A percentile compares a stretch with the other conserved stretches of the same genome.
Evolutionary conservation across 352 stramenopile species (phyloP).

Genomic region (Peronosclerospora sorghi): DNA sequence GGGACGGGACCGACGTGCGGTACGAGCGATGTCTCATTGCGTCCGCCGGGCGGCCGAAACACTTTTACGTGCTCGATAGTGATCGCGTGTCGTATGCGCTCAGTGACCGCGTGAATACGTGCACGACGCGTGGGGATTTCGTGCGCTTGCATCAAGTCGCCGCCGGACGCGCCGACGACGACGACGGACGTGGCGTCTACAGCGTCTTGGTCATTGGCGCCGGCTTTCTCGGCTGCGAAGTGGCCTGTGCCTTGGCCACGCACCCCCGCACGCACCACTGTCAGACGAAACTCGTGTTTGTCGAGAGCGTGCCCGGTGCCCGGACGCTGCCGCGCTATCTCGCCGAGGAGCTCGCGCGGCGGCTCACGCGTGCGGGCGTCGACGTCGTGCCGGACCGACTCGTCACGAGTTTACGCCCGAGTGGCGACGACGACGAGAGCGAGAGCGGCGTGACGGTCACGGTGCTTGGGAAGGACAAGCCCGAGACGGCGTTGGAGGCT

Average conservation of each 20-base stretch:
- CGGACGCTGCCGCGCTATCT: slow-evolving; percentile 84
- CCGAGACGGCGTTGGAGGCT: slow-evolving; percentile 43
- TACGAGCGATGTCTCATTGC: slow-evolving; percentile 86
- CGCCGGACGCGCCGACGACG: slow-evolving; percentile 19
- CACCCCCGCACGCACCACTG: slow-evolving; percentile 40
- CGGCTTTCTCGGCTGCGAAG: slow-evolving; percentile 85
- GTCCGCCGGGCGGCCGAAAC: slow-evolving; percentile 63
- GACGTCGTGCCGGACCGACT: slow-evolving; percentile 55
- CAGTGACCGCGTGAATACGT: slow-evolving; percentile 80
- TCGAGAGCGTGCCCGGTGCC: slow-evolving; percentile 32
- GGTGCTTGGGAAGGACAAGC: slow-evolving; percentile 56
- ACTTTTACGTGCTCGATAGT: slow-evolving; percentile 85
- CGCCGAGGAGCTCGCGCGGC: slow-evolving; percentile 46
- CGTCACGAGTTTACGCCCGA: slow-evolving; percentile 66
- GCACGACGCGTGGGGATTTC: slow-evolving; percentile 74
- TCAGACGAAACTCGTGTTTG: slow-evolving; percentile 42
- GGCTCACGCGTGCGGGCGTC: slow-evolving; percentile 47
- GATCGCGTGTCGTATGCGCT: slow-evolving; percentile 74
- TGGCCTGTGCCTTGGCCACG: slow-evolving; percentile 63
- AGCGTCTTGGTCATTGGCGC: slow-evolving; percentile 80
- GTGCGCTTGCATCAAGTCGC: slow-evolving; percentile 57
- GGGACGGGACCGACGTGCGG: slow-evolving; percentile 64
- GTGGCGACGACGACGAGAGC: slow-evolving; percentile 30
- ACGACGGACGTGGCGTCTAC: slow-evolving; percentile 29
- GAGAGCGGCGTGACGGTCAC: slow-evolving; percentile 34